Percentiles rank a stretch among this genome's conserved stretches.
Conservation (phyloP, 805 yeast genomes). For the Yamadazyma ubonensis region DNA sequence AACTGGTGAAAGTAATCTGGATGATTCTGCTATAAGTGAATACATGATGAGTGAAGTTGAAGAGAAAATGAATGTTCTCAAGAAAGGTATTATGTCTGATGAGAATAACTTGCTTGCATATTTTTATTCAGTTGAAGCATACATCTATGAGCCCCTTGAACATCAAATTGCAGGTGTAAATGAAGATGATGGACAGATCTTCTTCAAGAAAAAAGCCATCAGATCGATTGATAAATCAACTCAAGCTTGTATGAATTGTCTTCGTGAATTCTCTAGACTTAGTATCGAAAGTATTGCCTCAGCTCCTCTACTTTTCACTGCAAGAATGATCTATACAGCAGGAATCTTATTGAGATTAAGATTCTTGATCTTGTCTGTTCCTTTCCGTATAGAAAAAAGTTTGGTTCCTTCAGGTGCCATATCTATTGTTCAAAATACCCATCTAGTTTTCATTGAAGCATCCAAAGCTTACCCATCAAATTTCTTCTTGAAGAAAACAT, state of each 20-base stretch:
- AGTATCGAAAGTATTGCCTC: conserved; percentile 48
- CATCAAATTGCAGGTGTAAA: conserved; percentile 20
- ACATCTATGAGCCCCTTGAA: conserved; percentile 56
- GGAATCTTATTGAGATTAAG: conserved; percentile 61
- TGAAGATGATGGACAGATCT: conserved; percentile 15
- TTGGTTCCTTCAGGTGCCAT: conserved; percentile 49
- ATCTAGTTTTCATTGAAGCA: conserved; percentile 28
- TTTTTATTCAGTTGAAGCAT: conserved; percentile 64
- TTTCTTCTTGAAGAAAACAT: conserved; percentile 51
- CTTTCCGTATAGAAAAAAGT: conserved; percentile 43
- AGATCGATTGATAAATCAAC: conserved; percentile 51
- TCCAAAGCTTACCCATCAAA: conserved; percentile 35
- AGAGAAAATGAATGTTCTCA: conserved; percentile 41
- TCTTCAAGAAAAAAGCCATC: conserved; percentile 28
- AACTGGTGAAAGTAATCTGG: conserved; percentile 25
- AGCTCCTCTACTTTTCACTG: conserved; percentile 55
- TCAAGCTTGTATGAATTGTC: conserved; percentile 50
- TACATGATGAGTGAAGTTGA: conserved; percentile 52
- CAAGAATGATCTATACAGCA: conserved; percentile 61
- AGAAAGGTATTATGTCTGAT: conserved; percentile 27
- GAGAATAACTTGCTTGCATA: conserved; percentile 22
- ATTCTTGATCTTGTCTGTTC: conserved; percentile 53
- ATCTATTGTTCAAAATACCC: conserved; percentile 28
- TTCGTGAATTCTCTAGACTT: conserved; percentile 48
- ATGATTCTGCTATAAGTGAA: conserved; percentile 27